Conservation (phyloP, 2,329 filamentous ascomycete species). For the Tolypocladium album region DNA sequence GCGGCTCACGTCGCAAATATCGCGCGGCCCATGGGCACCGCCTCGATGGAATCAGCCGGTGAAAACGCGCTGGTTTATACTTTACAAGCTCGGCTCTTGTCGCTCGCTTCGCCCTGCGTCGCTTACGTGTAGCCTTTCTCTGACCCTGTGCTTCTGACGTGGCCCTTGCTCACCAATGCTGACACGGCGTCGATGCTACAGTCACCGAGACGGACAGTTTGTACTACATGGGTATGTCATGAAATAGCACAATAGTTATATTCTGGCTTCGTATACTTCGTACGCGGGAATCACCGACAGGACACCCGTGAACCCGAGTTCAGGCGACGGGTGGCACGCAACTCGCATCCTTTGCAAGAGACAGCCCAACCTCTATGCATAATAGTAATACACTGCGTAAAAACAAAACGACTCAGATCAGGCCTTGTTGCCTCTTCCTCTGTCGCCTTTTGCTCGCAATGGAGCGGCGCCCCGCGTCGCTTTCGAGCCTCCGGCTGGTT, state of each 20-base stretch:
- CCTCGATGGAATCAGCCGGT: background rate
- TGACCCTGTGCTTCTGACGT: too few species aligned
- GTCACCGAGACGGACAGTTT: too few species aligned
- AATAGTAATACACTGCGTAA: background rate
- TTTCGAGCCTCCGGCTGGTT: slow-evolving; percentile 6
- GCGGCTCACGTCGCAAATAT: background rate
- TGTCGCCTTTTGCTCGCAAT: slow-evolving; percentile 3
- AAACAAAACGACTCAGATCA: background rate
- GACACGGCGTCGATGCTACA: background rate
- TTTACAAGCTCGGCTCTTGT: background rate
- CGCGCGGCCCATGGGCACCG: background rate
- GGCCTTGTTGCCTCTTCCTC: slow-evolving; percentile 1
- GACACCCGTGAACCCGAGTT: too few species aligned
- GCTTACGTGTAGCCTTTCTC: too few species aligned
- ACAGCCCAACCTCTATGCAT: background rate
- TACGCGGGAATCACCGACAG: background rate
- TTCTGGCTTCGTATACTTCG: background rate
- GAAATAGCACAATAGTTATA: background rate
- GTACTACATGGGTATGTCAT: background rate
- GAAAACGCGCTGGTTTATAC: background rate
- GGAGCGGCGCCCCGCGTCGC: slow-evolving; percentile 1
- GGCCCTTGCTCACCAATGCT: background rate
- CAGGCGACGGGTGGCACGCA: too few species aligned
- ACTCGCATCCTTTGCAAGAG: background rate
- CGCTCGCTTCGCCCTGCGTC: background rate